Conservation (phyloP, 331 rosid species). For the Ulmus americana region DNA sequence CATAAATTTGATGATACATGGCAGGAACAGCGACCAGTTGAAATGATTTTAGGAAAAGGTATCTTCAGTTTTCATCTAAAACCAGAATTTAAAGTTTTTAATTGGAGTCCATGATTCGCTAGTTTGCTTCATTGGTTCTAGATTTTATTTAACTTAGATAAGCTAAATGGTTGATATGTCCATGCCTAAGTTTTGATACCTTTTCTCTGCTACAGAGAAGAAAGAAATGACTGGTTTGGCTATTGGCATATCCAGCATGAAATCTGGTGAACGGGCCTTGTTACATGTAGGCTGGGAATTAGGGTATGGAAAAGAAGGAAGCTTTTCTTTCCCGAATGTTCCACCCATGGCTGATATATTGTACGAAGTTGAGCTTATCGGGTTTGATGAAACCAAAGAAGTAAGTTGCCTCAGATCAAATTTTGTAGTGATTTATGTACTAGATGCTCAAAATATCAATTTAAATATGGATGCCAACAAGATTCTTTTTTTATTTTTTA, state of each 20-base stretch:
- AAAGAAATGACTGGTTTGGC: constrained; percentile 88
- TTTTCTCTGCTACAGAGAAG: constrained; percentile 56
- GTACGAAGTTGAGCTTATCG: constrained; percentile 90
- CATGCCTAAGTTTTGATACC: neutral
- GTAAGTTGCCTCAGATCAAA: constrained; percentile 34
- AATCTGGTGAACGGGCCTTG: constrained; percentile 73
- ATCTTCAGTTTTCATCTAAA: constrained; percentile 5
- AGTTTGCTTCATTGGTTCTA: neutral
- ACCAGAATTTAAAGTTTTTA: neutral
- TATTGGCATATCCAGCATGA: constrained; percentile 79
- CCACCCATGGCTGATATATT: constrained; percentile 86
- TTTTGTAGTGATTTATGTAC: neutral
- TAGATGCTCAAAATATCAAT: neutral
- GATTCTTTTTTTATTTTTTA: constrained; percentile 9
- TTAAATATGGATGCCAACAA: constrained; percentile 29
- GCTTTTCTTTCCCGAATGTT: constrained; percentile 82
- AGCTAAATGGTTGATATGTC: neutral
- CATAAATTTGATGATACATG: constrained; percentile 96
- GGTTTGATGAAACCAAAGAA: constrained; percentile 83
- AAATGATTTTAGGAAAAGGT: constrained; percentile 87
- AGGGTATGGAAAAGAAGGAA: constrained; percentile 76
- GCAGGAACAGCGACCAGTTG: constrained; percentile 70
- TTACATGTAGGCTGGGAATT: constrained; percentile 88
- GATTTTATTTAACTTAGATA: neutral
- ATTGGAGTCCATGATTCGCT: neutral